Conservation (phyloP, 345 rosid genomes). For the Boechera retrofracta region DNA sequence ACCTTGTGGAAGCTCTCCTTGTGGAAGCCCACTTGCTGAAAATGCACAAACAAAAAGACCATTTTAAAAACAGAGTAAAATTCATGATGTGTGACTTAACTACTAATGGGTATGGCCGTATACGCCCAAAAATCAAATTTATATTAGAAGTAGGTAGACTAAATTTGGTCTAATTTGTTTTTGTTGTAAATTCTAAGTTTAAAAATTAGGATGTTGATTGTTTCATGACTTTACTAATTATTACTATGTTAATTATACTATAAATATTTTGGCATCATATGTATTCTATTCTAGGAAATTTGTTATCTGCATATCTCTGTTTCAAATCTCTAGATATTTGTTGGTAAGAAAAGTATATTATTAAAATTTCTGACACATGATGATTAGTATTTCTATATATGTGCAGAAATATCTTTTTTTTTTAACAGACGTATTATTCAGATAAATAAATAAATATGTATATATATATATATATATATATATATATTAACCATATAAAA, state of each 20-base stretch:
- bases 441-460: no score
- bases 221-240: neutral
- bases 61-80: constrained; percentile 21
- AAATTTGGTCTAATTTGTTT: neutral
- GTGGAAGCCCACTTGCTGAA: constrained; percentile 46
- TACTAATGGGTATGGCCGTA: neutral
- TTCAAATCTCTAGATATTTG: neutral
- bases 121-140: constrained; percentile 4
- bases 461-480: no score
- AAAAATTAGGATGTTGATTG: constrained; percentile 17
- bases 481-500: no score
- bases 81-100: constrained; percentile 17
- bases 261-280: neutral
- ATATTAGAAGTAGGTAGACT: neutral
- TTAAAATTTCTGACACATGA: neutral
- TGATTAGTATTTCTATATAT: neutral
- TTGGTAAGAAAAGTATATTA: neutral
- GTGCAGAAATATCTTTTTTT: neutral
- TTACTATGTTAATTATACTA: neutral
- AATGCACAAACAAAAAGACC: neutral
- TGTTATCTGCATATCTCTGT: neutral
- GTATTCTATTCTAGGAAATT: neutral
- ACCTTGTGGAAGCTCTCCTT: constrained; percentile 30
- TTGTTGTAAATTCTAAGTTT: neutral
- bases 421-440: no score